Evolutionary conservation across 345 rosid genomes (phyloP), one percentile per base, ranked within the genome.

Genomic region (Eucalyptus regnans): DNA sequence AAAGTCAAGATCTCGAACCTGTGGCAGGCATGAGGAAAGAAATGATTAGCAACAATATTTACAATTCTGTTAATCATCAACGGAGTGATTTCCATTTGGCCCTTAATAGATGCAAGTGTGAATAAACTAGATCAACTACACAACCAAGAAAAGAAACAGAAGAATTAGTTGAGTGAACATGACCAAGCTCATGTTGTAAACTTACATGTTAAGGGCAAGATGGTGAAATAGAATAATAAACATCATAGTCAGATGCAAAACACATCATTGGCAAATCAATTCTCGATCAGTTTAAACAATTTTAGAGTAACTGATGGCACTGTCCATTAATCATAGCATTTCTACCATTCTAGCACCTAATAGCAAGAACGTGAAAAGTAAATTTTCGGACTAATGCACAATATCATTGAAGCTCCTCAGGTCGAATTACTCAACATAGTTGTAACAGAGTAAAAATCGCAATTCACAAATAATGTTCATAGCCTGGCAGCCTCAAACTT

Each of bases 1-100:
- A 92, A 97, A 96, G 91, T 97, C 98, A 89, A 97, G 98, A 92
- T 96, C 98, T 43, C 95, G 90, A 90, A 95, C 98, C 98, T 97
- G 95, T 41, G 81, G 43, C 49, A 87, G 88, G 41, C 43, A 54
- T 85, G 56, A 33, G 66, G 64, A 86, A 51, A n/a, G 87, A 58
- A 31, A 52, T 20, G 60, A 48, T 50, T 33, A 17, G 66, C 18
- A 15, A 52, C n/a, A 52, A 86, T 27, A 20, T 27, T 41, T 76
- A 76, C 48, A 76, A 76, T 37, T 44, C 83, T 20, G 83, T 76
- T 76, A 76, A 76, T 76, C 83, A 76, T 41, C 83, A 20, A 20
- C 1, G 23, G 83, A 9, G 83, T 13, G 3, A 20, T 37, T 76
- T 41, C 48, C 29, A 22, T 41, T 37, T 37, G 43, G 83, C 48